Evolutionary conservation across 2,329 filamentous ascomycete species (phyloP).

Genomic region (Penicillium sp.): DNA sequence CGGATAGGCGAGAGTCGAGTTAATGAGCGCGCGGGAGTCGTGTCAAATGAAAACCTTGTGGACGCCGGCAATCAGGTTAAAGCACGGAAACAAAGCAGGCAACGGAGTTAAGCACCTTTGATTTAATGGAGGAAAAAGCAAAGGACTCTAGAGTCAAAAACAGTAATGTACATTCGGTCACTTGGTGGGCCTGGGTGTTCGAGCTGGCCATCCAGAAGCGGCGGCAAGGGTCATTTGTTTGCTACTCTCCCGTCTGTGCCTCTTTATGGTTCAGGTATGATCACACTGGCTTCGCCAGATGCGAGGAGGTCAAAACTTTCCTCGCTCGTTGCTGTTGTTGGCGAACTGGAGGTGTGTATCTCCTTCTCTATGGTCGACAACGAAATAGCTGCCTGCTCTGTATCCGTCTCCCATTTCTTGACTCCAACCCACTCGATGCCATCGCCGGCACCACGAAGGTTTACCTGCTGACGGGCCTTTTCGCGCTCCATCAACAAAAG

Average conservation of each 20-base stretch:
- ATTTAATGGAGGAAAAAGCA: conserved; percentile 11
- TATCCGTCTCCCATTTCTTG: conserved; percentile 33
- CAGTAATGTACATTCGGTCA: conserved; percentile 17
- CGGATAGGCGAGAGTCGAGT: conserved; percentile 1
- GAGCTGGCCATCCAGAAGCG: conserved; percentile 16
- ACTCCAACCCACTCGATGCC: conserved; percentile 50
- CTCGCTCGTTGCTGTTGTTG: conserved; percentile 49
- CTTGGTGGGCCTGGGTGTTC: conserved; percentile 4
- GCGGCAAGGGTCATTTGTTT: conserved; percentile 16
- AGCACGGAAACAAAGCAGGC: conserved; percentile 4
- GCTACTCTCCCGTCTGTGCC: conserved; percentile 14
- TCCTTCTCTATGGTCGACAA: conserved; percentile 20
- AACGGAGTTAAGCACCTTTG: conserved; percentile 5
- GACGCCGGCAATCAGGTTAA: conserved; percentile 1
- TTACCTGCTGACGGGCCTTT: conserved; percentile 34
- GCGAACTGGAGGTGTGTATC: conserved; percentile 37
- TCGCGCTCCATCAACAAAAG: conserved; percentile 53
- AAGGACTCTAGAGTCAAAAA: conserved; percentile 5
- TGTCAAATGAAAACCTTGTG: background rate
- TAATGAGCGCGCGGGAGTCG: background rate
- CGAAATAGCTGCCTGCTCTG: conserved; percentile 5
- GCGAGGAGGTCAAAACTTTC: conserved; percentile 54
- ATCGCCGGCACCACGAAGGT: conserved; percentile 40
- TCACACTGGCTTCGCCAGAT: conserved; percentile 50
- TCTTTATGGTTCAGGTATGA: conserved; percentile 32